phyloP scores from a whole-genome alignment of 1,139 yeast species.

The Kodamaea arcana region DNA sequence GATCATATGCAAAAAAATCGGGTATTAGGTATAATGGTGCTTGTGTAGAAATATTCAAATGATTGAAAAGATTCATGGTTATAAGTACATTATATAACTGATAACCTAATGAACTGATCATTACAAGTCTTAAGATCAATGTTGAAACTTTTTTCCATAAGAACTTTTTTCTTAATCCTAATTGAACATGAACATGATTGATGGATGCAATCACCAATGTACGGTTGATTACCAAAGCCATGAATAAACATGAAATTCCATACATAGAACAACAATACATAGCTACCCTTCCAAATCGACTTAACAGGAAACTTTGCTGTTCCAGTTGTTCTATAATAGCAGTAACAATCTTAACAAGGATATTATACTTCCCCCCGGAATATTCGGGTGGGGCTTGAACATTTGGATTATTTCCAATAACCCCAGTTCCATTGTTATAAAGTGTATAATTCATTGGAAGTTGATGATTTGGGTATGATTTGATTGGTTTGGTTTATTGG shows the following conservation, averaged over 20 bases:
- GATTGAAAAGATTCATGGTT: conserved; percentile 28
- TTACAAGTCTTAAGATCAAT: conserved; percentile 12
- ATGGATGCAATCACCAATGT: conserved; percentile 66
- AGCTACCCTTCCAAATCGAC: conserved; percentile 18
- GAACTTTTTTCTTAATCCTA: conserved; percentile 1
- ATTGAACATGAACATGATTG: conserved; percentile 31
- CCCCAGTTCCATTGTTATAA: background rate
- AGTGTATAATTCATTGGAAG: background rate
- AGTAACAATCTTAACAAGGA: conserved; percentile 9
- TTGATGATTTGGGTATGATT: too few species aligned
- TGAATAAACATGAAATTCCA: conserved; percentile 48
- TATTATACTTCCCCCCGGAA: background rate
- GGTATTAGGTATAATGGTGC: background rate
- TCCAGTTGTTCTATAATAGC: conserved; percentile 22
- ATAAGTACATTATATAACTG: conserved; percentile 34
- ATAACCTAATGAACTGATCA: conserved; percentile 24
- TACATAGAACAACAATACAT: conserved; percentile 35
- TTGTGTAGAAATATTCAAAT: conserved; percentile 16
- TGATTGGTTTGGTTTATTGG: too few species aligned
- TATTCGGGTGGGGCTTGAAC: background rate
- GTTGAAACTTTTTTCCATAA: conserved; percentile 1
- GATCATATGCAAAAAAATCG: conserved; percentile 30
- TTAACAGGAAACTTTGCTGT: conserved; percentile 10
- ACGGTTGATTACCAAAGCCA: conserved; percentile 63
- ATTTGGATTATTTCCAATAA: background rate